Evolutionary conservation across 2,329 filamentous ascomycete species (phyloP), one percentile per base, ranked within the genome.

Genomic region (Fonsecaea nubica): DNA sequence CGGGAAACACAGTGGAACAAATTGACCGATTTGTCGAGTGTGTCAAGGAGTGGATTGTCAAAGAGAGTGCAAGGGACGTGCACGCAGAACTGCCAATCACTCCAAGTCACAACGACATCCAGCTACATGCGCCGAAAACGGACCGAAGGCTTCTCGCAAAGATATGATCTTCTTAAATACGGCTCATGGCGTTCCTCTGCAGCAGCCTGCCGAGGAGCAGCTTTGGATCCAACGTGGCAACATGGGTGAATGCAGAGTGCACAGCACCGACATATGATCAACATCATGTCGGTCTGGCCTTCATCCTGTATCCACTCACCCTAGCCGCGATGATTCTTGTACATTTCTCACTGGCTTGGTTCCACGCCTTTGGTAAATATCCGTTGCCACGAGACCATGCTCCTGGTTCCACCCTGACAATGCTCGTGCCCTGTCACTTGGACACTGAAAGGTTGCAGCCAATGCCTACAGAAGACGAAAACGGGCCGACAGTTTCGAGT

Each of bases 1-100:
- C 89, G 0, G 86, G 84, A 0, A 92, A 92, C 68, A 88, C 85
- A 0, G 66, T 78, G 6, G 77, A 80, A 4, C 82, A 92, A 65
- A 80, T 91, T 0, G 81, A 88, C 4, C 81, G 79, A 0, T 74
- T 91, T 25, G 79, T 85, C 0, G 74, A 68, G 7, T 79, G 77
- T 0, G 81, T 89, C 8, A 77, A 79, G 55, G 69, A 74, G 1
- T 89, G 87, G 87, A 75, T 82, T 5, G 30, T 57, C 25, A 48
- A 52, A 4, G 58, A 63, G 42, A 45, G 40, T 35, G 32, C 30
- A 4, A 25, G 15, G 13, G 35, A 61, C 2, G 0, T 33, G 8
- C 58, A 40, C 10, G 6, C 58, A 25, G 40, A 52, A 15, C 58
- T 25, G 32, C 32, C n/a, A 8, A 35, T 9, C 15, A 12, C 42